Conservation (phyloP, 345 rosid species). For the Chamaenerion angustifolium region DNA sequence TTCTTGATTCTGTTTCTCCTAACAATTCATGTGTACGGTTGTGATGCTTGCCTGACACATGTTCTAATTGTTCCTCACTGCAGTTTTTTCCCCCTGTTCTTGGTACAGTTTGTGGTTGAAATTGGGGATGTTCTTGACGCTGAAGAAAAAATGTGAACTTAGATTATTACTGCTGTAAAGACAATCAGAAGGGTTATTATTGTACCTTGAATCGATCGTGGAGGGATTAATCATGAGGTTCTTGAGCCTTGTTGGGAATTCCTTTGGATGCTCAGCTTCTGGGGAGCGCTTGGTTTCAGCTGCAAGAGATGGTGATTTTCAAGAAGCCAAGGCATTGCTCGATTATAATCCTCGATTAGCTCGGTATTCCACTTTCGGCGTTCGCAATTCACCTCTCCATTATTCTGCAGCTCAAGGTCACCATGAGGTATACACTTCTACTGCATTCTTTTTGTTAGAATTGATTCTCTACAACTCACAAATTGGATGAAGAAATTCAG, state of each 20-base stretch:
- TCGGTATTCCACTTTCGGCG: conserved; percentile 87
- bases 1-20: conserved; percentile 12
- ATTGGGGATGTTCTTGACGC: not conserved
- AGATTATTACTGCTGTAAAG: not conserved
- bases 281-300: conserved; percentile 97
- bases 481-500: too few relatives aligned
- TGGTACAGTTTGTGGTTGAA: too few relatives aligned
- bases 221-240: conserved; percentile 40
- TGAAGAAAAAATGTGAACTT: not conserved
- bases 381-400: conserved; percentile 89
- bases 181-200: too few relatives aligned
- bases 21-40: conserved; percentile 5
- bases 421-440: conserved; percentile 51
- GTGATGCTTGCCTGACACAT: too few relatives aligned
- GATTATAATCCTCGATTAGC: conserved; percentile 91
- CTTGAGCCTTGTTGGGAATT: conserved; percentile 77
- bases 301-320: conserved; percentile 95
- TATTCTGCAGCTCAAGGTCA: conserved; percentile 98
- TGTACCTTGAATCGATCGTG: not conserved
- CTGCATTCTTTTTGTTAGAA: too few relatives aligned
- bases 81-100: too few relatives aligned
- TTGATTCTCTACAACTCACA: too few relatives aligned
- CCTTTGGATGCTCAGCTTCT: conserved; percentile 97
- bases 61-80: conserved; percentile 8
- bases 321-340: conserved; percentile 83